Evolutionary conservation across 2,329 filamentous ascomycete genomes (phyloP).

Genomic region (Coniochaeta hoffmannii): DNA sequence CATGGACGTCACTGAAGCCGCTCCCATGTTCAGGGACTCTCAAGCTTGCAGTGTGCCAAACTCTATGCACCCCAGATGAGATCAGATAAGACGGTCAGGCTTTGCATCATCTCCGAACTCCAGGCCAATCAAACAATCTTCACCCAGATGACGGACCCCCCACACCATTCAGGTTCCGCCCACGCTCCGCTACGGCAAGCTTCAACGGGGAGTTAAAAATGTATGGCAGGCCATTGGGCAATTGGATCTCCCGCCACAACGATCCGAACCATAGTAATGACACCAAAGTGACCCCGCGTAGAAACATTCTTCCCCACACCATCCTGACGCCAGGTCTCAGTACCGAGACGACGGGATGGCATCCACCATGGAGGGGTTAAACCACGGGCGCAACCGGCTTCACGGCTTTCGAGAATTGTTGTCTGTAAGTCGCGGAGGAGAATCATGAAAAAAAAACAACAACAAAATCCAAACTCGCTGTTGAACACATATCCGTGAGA

Average conservation of each 20-base stretch:
- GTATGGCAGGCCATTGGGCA: neutral
- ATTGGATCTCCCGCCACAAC: neutral
- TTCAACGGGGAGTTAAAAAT: neutral
- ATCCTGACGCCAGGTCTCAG: neutral
- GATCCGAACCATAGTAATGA: neutral
- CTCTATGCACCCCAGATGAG: neutral
- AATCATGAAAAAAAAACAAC: too few species aligned
- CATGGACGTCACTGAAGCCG: too few species aligned
- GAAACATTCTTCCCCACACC: constrained; percentile 6
- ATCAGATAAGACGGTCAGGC: neutral
- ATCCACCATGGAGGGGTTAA: constrained; percentile 5
- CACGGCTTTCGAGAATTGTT: neutral
- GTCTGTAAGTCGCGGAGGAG: constrained; percentile 2
- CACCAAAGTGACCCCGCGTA: neutral
- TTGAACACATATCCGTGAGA: neutral
- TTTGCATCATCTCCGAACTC: neutral
- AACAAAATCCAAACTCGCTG: too few species aligned
- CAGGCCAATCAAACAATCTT: neutral
- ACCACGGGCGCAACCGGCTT: neutral
- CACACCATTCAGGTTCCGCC: too few species aligned
- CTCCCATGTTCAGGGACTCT: too few species aligned
- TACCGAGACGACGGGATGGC: neutral
- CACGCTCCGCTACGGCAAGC: neutral
- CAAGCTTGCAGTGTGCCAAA: neutral
- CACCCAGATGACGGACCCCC: neutral